These are phyloP conservation scores for Psophocarpus tetragonolobus DNA, from an alignment of 306 rosid genomes.

Conservation along the genomic window DNA sequence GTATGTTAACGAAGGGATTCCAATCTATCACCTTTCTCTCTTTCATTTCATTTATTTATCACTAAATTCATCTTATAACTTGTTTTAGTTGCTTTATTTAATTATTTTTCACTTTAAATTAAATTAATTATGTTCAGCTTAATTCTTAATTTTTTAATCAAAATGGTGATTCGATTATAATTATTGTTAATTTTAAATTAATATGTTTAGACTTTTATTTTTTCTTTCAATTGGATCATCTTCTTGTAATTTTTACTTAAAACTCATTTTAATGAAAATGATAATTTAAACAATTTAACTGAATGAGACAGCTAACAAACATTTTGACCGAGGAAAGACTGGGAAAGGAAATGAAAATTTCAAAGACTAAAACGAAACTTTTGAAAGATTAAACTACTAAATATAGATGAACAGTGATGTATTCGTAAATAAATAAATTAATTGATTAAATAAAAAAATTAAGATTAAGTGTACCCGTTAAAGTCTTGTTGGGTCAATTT, in stretches of 20 bases:
- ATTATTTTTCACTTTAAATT: too few species aligned
- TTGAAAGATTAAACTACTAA: not conserved
- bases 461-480: not conserved
- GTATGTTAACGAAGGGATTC: too few species aligned
- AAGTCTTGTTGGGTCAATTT: not conserved
- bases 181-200: too few species aligned
- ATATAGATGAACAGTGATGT: not conserved
- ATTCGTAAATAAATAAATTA: not conserved
- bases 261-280: not conserved
- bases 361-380: not conserved
- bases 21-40: too few species aligned
- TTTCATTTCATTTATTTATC: too few species aligned
- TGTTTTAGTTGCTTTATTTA: too few species aligned
- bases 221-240: too few species aligned
- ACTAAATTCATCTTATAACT: too few species aligned
- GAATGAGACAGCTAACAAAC: not conserved
- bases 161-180: too few species aligned
- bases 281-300: not conserved
- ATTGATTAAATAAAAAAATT: not conserved
- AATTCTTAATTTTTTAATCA: too few species aligned
- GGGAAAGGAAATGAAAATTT: not conserved
- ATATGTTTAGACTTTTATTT: too few species aligned
- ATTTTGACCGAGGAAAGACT: not conserved
- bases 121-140: too few species aligned
- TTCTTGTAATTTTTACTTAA: not conserved